Base-by-base conservation (phyloP, 2,329 filamentous ascomycete species). In the Chaetothyriales sp. region DNA sequence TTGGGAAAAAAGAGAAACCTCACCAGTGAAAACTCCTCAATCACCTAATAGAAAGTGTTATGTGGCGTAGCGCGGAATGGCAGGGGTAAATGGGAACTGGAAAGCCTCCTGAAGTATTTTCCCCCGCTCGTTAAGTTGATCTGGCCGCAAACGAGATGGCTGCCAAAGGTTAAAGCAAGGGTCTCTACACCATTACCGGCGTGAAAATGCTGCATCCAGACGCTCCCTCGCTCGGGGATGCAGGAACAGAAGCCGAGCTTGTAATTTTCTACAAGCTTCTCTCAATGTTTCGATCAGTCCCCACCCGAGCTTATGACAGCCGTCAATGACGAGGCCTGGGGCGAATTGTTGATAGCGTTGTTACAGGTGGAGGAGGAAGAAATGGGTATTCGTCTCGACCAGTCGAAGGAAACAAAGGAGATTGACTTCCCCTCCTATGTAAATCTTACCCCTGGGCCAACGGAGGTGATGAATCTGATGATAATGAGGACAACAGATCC, bases 261-360 rank as follows among this genome's bases (percentile, higher is more conserved):
- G 58, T 60, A 51, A 62, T 62, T 56, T 49, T 65, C 46, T 53
- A 55, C 49, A 60, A 57, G 47, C 56, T 62, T 50, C 57, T 64
- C 49, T 57, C 57, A 36, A 56, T 55, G 45, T 60, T 61, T 50
- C 53, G 60, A 44, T 61, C 61, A 50, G 54, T 63, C 49, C 49
- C 57, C 57, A 43, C 47, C 59, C 49, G 58, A 47, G 20, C 57
- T 65, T 43, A 25, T 25, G 22, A 25, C 22, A 25, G 22, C 22
- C 6, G 22, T 25, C 22, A 25, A n/a, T n/a, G n/a, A n/a, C n/a
- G n/a, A n/a, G n/a, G n/a, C n/a, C n/a, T n/a, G n/a, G n/a, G n/a
- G n/a, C n/a, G n/a, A n/a, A n/a, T n/a, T n/a, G n/a, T n/a, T n/a
- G n/a, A n/a, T n/a, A n/a, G n/a, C n/a, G n/a, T n/a, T 25, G 22